Conservation (phyloP, 306 rosid species). For the Cucumis hystrix region DNA sequence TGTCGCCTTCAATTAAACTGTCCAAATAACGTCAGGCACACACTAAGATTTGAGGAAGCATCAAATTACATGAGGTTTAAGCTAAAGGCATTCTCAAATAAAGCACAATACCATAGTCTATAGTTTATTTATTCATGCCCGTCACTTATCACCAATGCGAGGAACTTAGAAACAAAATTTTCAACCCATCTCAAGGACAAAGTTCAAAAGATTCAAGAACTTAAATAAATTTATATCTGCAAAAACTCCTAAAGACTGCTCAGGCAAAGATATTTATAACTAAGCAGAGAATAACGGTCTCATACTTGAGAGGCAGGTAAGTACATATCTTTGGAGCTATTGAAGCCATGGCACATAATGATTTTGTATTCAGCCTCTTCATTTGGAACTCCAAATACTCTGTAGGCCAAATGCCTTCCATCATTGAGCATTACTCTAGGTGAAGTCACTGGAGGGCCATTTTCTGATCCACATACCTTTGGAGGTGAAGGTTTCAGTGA, state of each 20-base stretch:
- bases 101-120: not conserved
- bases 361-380: constrained; percentile 56
- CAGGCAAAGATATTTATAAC: not conserved
- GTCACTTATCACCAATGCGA: not conserved
- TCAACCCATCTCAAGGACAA: not conserved
- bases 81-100: not conserved
- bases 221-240: not conserved
- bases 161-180: not conserved
- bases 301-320: constrained; percentile 50
- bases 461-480: constrained; percentile 42
- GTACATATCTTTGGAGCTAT: constrained; percentile 33
- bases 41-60: not conserved
- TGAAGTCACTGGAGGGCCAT: constrained; percentile 55
- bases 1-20: not conserved
- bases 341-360: constrained; percentile 50
- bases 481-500: constrained; percentile 53
- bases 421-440: constrained; percentile 53
- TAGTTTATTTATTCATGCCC: not conserved
- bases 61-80: not conserved
- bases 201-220: not conserved
- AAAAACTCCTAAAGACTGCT: not conserved
- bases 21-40: not conserved
- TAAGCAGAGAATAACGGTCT: not conserved
- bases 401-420: constrained; percentile 73
- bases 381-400: constrained; percentile 53